A percentile compares a stretch with the other conserved stretches of the same genome.
phyloP scores from a whole-genome alignment of 768 basidiomycete species.

The Cyclocybe aegerita region DNA sequence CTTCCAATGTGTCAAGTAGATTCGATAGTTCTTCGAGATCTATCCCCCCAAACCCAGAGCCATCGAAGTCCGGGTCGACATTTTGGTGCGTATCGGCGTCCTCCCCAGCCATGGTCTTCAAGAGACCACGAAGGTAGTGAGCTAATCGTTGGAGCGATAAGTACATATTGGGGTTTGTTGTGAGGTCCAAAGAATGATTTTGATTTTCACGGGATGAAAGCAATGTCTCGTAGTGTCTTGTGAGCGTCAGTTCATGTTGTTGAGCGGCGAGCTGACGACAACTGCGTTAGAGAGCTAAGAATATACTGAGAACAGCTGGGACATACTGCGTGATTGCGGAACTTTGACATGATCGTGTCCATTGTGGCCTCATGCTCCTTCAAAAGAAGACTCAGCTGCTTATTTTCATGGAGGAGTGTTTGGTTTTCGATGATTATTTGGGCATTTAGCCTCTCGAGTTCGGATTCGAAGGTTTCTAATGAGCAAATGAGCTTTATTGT shows the following conservation, averaged over 20 bases:
- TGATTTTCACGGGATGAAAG: constrained; percentile 66
- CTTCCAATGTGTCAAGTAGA: constrained; percentile 43
- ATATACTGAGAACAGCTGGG: neutral
- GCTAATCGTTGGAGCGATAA: constrained; percentile 73
- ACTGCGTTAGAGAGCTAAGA: constrained; percentile 6
- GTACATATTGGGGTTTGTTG: constrained; percentile 56
- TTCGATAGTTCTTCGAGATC: constrained; percentile 39
- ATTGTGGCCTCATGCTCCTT: constrained; percentile 95
- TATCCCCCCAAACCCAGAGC: constrained; percentile 23
- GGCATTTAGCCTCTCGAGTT: constrained; percentile 87
- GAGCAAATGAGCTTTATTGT: constrained; percentile 27
- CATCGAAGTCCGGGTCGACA: constrained; percentile 37
- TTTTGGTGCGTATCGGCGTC: constrained; percentile 41
- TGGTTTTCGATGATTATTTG: constrained; percentile 94
- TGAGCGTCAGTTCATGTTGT: constrained; percentile 83
- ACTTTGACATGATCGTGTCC: constrained; percentile 96
- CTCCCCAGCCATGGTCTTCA: constrained; percentile 70
- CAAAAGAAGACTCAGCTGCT: constrained; percentile 81
- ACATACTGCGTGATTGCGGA: constrained; percentile 86
- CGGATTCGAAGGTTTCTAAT: constrained; percentile 89
- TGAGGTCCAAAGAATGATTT: constrained; percentile 52
- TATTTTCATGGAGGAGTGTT: constrained; percentile 89
- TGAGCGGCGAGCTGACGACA: constrained; percentile 77
- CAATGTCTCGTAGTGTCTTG: constrained; percentile 86
- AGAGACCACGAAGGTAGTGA: constrained; percentile 66